Evolutionary conservation across 2,329 filamentous ascomycete genomes (phyloP).

Genomic region (Ophiostoma montium): DNA sequence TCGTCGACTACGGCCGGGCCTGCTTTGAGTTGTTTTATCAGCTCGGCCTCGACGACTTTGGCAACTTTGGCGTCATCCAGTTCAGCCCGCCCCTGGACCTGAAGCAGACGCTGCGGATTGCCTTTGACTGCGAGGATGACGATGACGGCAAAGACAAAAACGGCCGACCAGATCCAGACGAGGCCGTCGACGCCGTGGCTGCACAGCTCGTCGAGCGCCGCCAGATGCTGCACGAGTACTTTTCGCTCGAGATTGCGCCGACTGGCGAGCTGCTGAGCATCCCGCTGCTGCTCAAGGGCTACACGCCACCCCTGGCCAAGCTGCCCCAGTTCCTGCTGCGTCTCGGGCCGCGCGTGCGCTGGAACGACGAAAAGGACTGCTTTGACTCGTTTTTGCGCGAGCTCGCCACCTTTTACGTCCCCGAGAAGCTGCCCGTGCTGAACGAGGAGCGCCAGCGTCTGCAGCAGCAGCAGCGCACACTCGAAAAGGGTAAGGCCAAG

Average conservation of each 20-base stretch:
- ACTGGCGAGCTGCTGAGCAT: conserved; percentile 65
- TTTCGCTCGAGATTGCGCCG: conserved; percentile 68
- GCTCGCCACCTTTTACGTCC: conserved; percentile 79
- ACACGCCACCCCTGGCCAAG: conserved; percentile 73
- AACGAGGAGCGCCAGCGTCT: conserved; percentile 8
- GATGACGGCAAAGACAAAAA: conserved; percentile 43
- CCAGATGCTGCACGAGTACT: conserved; percentile 88
- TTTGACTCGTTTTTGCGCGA: conserved; percentile 78
- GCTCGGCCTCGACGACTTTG: conserved; percentile 84
- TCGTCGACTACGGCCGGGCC: conserved; percentile 82
- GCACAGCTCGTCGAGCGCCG: conserved; percentile 58
- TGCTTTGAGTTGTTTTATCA: conserved; percentile 93
- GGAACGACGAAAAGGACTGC: conserved; percentile 71
- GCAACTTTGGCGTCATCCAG: conserved; percentile 68
- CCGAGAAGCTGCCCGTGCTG: conserved; percentile 56
- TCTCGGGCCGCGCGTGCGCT: conserved; percentile 77
- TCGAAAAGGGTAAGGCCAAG: conserved; percentile 8
- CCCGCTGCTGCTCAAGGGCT: conserved; percentile 77
- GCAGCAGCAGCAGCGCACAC: conserved; percentile 14
- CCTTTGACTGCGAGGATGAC: conserved; percentile 55
- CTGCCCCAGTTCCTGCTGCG: conserved; percentile 77
- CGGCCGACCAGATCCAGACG: conserved; percentile 21
- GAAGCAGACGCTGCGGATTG: conserved; percentile 55
- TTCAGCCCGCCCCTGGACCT: conserved; percentile 66
- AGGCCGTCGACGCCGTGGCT: conserved; percentile 51